Evolutionary conservation across 2,329 filamentous ascomycete genomes (phyloP).

Genomic region (Sporothrix brunneoviolacea): DNA sequence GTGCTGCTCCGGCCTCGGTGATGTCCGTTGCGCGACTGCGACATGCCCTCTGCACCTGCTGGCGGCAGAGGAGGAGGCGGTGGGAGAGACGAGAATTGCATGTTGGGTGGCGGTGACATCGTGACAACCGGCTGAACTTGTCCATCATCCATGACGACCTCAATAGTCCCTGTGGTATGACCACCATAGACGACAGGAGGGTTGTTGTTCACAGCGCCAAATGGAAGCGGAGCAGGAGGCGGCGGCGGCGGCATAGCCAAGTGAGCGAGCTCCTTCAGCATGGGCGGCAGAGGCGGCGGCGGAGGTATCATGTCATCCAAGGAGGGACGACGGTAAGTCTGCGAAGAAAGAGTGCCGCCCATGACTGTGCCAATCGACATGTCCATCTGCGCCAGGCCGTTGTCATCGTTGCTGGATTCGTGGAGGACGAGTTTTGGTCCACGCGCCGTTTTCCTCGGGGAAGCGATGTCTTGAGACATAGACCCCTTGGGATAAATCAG

Average conservation of each 20-base stretch:
- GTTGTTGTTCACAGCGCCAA: slow-evolving; percentile 29
- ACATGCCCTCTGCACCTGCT: neutral
- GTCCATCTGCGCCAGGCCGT: neutral
- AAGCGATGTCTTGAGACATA: neutral
- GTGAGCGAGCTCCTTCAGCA: slow-evolving; percentile 58
- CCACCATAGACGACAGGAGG: slow-evolving; percentile 34
- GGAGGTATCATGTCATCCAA: slow-evolving; percentile 44
- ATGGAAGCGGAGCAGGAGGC: slow-evolving; percentile 51
- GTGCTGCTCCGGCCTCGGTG: slow-evolving; percentile 52
- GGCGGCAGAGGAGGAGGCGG: slow-evolving; percentile 34
- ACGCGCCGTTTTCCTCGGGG: slow-evolving; percentile 1
- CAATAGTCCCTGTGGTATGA: slow-evolving; percentile 50
- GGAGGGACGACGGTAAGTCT: slow-evolving; percentile 35
- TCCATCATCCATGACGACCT: slow-evolving; percentile 60
- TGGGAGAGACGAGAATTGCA: slow-evolving; percentile 37
- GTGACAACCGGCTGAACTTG: slow-evolving; percentile 25
- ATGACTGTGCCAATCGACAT: neutral
- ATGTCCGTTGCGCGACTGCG: slow-evolving; percentile 36
- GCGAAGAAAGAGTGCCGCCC: neutral
- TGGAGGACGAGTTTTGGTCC: slow-evolving; percentile 10
- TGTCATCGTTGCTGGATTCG: neutral
- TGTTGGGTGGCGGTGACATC: slow-evolving; percentile 23
- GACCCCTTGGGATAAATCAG: slow-evolving; percentile 21
- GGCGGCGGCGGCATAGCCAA: slow-evolving; percentile 55
- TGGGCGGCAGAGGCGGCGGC: slow-evolving; percentile 47